These are phyloP conservation scores for Podospora pseudopauciseta DNA, from an alignment of 495 filamentous ascomycete species.

Conservation along the genomic window DNA sequence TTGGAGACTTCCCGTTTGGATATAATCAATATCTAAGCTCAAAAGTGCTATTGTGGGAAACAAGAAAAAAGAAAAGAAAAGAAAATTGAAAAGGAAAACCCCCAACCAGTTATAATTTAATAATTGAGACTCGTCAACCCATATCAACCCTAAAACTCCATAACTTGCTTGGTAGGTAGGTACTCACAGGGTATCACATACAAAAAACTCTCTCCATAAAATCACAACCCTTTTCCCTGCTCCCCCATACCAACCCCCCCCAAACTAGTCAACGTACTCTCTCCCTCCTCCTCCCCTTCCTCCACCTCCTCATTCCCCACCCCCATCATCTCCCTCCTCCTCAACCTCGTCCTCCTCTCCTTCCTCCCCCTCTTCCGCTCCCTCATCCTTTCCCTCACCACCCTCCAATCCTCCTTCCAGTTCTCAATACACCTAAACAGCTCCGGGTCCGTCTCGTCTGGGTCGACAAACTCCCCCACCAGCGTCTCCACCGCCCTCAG, in stretches of 20 bases:
- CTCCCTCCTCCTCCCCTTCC: not conserved
- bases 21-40: no score
- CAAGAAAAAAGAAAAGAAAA: no score
- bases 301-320: not conserved
- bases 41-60: no score
- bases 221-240: slow-evolving; percentile 8
- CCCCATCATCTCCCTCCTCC: not conserved
- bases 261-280: slow-evolving; percentile 10
- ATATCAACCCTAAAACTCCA: no score
- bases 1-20: no score
- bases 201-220: not conserved
- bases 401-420: slow-evolving; percentile 45
- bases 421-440: slow-evolving; percentile 43
- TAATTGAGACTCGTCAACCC: no score
- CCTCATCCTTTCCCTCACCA: slow-evolving; percentile 28
- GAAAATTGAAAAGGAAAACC: no score
- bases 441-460: slow-evolving; percentile 36
- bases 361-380: slow-evolving; percentile 17
- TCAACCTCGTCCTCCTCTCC: slow-evolving; percentile 10
- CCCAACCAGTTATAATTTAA: no score
- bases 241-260: slow-evolving; percentile 8
- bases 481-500: slow-evolving; percentile 53
- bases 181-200: not conserved
- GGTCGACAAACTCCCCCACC: slow-evolving; percentile 39
- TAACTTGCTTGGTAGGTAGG: not conserved